Evolutionary conservation across 805 yeast species (phyloP).

Genomic region (Lachancea sp.): DNA sequence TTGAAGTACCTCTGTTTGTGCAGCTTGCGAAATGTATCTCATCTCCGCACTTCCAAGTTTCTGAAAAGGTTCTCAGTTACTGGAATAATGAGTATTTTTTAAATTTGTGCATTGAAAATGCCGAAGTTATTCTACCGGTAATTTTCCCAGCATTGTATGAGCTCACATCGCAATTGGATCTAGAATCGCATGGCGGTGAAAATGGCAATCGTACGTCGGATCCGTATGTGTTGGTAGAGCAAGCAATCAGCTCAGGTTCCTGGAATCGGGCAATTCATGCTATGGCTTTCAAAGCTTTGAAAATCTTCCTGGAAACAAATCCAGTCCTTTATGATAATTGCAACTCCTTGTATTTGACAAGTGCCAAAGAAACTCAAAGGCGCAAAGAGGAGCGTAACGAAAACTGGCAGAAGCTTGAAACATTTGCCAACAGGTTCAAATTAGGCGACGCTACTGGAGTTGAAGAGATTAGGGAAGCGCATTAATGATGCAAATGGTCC

Average conservation of each 20-base stretch:
- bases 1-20: constrained; percentile 88
- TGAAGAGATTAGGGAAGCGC: not conserved
- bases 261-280: constrained; percentile 95
- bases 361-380: constrained; percentile 64
- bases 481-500: not conserved
- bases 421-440: constrained; percentile 40
- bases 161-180: constrained; percentile 46
- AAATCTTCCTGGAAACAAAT: constrained; percentile 87
- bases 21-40: constrained; percentile 91
- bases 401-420: constrained; percentile 67
- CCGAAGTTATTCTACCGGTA: constrained; percentile 87
- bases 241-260: constrained; percentile 46
- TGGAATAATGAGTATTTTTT: constrained; percentile 95
- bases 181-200: constrained; percentile 27
- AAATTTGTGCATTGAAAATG: constrained; percentile 83
- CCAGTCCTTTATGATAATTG: constrained; percentile 90
- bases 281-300: constrained; percentile 84
- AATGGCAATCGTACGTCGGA: constrained; percentile 25
- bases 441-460: constrained; percentile 11
- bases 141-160: constrained; percentile 87
- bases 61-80: constrained; percentile 87
- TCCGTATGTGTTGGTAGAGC: constrained; percentile 35
- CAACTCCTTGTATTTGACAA: constrained; percentile 76
- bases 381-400: constrained; percentile 55
- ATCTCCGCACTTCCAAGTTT: constrained; percentile 94